Evolutionary conservation across 306 rosid species (phyloP).

Genomic region (Styphnolobium japonicum): DNA sequence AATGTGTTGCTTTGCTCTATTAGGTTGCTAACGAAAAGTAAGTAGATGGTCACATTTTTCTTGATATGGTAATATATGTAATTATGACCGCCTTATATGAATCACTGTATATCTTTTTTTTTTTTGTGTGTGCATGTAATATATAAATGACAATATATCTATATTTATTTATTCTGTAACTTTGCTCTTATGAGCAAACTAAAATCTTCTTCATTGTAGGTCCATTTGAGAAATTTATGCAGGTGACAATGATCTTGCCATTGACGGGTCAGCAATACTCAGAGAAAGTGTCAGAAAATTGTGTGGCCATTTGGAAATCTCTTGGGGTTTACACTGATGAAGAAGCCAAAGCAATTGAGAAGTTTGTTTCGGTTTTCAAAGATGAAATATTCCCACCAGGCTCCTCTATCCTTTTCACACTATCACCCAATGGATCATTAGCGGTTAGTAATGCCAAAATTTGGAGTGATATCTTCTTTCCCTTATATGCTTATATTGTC

Average conservation of each 20-base stretch:
- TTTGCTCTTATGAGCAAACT: not conserved
- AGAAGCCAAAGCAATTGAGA: slow-evolving; percentile 68
- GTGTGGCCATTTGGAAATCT: slow-evolving; percentile 66
- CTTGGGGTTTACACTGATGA: slow-evolving; percentile 63
- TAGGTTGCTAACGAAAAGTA: too few species aligned
- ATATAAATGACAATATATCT: too few species aligned
- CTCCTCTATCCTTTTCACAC: slow-evolving; percentile 72
- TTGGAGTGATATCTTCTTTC: not conserved
- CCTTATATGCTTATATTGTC: not conserved
- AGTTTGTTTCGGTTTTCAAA: slow-evolving; percentile 60
- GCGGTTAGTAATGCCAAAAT: slow-evolving; percentile 39
- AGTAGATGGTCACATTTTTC: too few species aligned
- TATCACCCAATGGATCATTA: slow-evolving; percentile 55
- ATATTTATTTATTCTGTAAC: too few species aligned
- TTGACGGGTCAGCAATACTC: slow-evolving; percentile 75
- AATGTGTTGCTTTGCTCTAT: too few species aligned
- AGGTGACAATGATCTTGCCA: slow-evolving; percentile 66
- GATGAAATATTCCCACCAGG: slow-evolving; percentile 64
- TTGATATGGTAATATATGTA: too few species aligned
- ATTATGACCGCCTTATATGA: too few species aligned
- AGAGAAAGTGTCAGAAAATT: slow-evolving; percentile 70
- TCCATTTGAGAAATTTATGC: slow-evolving; percentile 42
- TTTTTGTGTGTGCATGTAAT: too few species aligned
- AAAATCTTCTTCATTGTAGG: slow-evolving; percentile 1
- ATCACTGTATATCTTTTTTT: too few species aligned